Evolutionary conservation across 495 filamentous ascomycete species (phyloP).

Genomic region (Stereocaulon alpinum): DNA sequence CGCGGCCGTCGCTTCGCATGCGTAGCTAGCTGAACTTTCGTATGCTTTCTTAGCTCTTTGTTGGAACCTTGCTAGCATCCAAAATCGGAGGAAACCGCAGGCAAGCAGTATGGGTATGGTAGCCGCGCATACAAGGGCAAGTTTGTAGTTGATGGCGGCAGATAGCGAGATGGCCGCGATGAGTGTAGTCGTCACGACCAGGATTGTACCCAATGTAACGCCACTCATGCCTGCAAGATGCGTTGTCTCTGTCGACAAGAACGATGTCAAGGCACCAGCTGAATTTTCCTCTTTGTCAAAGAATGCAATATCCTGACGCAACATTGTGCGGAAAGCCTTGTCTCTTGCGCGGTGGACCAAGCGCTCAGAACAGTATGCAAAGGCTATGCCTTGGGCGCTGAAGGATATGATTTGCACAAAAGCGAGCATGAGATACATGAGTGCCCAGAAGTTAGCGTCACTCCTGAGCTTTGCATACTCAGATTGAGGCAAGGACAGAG

Average conservation of each 20-base stretch:
- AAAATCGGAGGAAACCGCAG: constrained; percentile 82
- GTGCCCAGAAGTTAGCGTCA: constrained; percentile 76
- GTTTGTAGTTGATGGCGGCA: constrained; percentile 74
- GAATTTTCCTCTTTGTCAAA: constrained; percentile 81
- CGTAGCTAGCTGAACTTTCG: constrained; percentile 65
- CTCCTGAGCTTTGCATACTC: constrained; percentile 45
- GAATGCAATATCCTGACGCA: constrained; percentile 87
- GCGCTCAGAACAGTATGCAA: constrained; percentile 75
- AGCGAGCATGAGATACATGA: constrained; percentile 94
- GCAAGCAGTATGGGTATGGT: constrained; percentile 67
- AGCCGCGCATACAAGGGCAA: constrained; percentile 72
- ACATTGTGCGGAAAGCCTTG: constrained; percentile 69
- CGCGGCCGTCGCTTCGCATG: constrained; percentile 81
- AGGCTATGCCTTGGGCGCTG: constrained; percentile 56
- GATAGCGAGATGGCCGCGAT: constrained; percentile 55
- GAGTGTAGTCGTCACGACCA: constrained; percentile 67
- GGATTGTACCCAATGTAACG: constrained; percentile 66
- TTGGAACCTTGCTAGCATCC: constrained; percentile 69
- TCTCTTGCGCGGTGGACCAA: constrained; percentile 74
- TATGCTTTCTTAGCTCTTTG: constrained; percentile 59
- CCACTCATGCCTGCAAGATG: constrained; percentile 76
- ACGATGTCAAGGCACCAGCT: constrained; percentile 72
- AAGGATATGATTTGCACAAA: constrained; percentile 64
- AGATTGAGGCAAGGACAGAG: constrained; percentile 43
- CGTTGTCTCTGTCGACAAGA: constrained; percentile 77